Evolutionary conservation across 257 asterid species (phyloP).

Genomic region (Nicotiana tomentosiformis): DNA sequence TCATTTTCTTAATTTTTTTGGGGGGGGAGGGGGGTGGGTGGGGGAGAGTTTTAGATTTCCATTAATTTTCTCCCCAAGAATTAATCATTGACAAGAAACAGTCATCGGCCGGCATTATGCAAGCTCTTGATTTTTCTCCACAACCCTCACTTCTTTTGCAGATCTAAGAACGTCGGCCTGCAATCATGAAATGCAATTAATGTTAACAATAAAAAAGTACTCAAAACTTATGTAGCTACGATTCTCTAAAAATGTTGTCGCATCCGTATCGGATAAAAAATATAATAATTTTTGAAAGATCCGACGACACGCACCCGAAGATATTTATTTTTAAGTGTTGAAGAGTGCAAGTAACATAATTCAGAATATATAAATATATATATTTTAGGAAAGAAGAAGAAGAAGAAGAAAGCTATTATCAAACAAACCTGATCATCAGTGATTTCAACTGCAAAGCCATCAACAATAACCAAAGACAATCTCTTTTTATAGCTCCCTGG

Average conservation of each 20-base stretch:
- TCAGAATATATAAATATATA: not conserved
- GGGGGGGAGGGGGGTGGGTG: not conserved
- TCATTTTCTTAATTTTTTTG: not conserved
- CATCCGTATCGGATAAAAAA: too few species aligned
- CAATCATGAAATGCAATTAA: not conserved
- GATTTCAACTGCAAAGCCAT: constrained; percentile 79
- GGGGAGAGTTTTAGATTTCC: not conserved
- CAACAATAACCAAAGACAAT: constrained; percentile 74
- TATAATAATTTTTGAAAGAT: too few species aligned
- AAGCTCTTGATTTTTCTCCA: constrained; percentile 86
- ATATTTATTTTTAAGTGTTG: too few species aligned
- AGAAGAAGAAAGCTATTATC: not conserved
- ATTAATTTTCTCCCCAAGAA: not conserved
- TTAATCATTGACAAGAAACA: not conserved
- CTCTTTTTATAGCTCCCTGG: constrained; percentile 68
- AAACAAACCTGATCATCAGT: constrained; percentile 54
- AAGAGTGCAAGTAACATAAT: too few species aligned
- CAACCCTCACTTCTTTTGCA: constrained; percentile 71
- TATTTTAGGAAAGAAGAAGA: not conserved
- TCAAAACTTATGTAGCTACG: not conserved
- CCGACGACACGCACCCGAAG: rapidly evolving
- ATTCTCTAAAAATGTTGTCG: too few species aligned
- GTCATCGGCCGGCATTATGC: constrained; percentile 7
- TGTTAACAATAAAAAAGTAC: not conserved
- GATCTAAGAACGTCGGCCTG: constrained; percentile 82